Evolutionary conservation across 805 yeast species (phyloP).

Genomic region (Metschnikowia santaceciliae): DNA sequence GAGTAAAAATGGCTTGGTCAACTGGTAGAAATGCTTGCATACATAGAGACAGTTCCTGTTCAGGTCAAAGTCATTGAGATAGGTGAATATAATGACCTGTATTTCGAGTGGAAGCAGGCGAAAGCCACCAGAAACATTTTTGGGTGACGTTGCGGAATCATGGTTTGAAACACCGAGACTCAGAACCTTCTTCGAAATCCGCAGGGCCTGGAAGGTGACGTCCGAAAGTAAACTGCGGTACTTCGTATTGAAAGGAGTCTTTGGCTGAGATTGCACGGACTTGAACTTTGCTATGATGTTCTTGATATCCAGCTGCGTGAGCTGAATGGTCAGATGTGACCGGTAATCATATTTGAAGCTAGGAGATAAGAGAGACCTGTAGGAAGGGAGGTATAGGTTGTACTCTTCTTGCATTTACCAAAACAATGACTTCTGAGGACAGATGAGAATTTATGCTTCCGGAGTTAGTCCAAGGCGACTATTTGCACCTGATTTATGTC

Average conservation of each 20-base stretch:
- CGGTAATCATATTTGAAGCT: slow-evolving; percentile 48
- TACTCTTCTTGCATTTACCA: slow-evolving; percentile 6
- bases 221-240: slow-evolving; percentile 47
- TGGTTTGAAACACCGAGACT: slow-evolving; percentile 2
- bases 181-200: slow-evolving; percentile 32
- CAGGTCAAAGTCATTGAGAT: slow-evolving; percentile 35
- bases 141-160: not conserved
- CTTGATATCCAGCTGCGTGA: slow-evolving; percentile 32
- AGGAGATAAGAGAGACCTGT: slow-evolving; percentile 50
- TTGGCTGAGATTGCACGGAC: slow-evolving; percentile 14
- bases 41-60: slow-evolving; percentile 44
- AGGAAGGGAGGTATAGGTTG: slow-evolving; percentile 42
- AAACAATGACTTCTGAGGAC: no score
- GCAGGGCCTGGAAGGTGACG: slow-evolving; percentile 40
- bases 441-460: not conserved
- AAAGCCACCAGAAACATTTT: slow-evolving; percentile 11
- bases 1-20: slow-evolving; percentile 56
- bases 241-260: slow-evolving; percentile 37
- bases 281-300: slow-evolving; percentile 17
- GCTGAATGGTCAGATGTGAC: slow-evolving; percentile 40
- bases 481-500: not conserved
- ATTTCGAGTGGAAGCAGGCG: slow-evolving; percentile 43
- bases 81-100: slow-evolving; percentile 32
- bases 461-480: not conserved
- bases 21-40: slow-evolving; percentile 44